Base-by-base conservation (phyloP, 1,284 basidiomycete species). In the Abortiporus biennis region DNA sequence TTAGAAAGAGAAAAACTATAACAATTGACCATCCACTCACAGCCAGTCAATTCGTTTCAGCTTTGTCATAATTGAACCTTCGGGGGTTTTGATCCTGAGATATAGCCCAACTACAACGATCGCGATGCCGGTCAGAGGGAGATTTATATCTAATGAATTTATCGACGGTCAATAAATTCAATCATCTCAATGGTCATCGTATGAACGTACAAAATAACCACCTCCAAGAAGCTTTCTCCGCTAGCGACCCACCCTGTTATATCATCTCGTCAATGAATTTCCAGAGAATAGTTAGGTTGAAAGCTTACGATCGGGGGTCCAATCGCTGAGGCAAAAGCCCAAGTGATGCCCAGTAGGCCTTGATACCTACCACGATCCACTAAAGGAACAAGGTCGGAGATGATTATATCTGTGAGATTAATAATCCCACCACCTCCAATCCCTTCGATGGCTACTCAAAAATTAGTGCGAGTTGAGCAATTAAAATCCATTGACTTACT, bases 391-490 rank as follows among this genome's bases (percentile, higher is more conserved):
- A 69, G 53, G 46, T 69, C 66, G 3, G 61, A 60, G 1, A 59
- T 53, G 22, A 68, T 55, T 38, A 69, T 65, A n/a, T 62, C 54
- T 11, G 59, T 50, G 12, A 68, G 43, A 4, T 50, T 54, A 17
- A 64, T 49, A 42, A 67, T 62, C 3, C 57, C 59, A 1, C 68
- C 68, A 23, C 65, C 66, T 19, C 67, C 67, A 19, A 68, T 53
- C 15, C 68, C 68, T 45, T 68, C 65, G 0, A 68, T 43, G 8
- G 55, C 64, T 54, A n/a, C 27, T 9, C 27, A 29, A 29, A 8
- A 37, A 21, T n/a, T 11, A 6, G 8, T 8, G 36, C n/a, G 11
- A 19, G 36, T 8, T 37, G 36, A 5, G 36, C n/a, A n/a, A n/a
- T 6, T 37, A 5, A 17, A n/a, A n/a, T 37, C 36, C 6, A 8